These are phyloP conservation scores for Podaxis carcinomalis DNA, from an alignment of 768 basidiomycete species.

Conservation along the genomic window DNA sequence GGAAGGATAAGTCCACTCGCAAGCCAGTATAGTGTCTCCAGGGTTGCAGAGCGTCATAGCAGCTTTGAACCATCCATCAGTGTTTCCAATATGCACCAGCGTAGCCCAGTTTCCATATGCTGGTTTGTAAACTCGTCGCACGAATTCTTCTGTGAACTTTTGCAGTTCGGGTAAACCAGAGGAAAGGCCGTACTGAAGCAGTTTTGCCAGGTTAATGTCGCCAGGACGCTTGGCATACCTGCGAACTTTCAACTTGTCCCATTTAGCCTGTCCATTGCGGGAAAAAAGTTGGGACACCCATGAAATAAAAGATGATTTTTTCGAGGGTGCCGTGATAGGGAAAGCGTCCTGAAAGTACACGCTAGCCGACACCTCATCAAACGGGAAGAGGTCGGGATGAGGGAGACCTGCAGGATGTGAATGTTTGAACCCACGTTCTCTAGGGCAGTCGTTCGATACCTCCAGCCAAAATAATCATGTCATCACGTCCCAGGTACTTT, in stretches of 20 bases:
- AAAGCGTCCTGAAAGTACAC: slow-evolving; percentile 33
- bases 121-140: slow-evolving; percentile 47
- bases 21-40: slow-evolving; percentile 53
- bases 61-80: slow-evolving; percentile 63
- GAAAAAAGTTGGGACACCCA: slow-evolving; percentile 61
- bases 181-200: slow-evolving; percentile 63
- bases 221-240: slow-evolving; percentile 48
- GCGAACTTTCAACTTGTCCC: slow-evolving; percentile 47
- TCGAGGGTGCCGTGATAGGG: slow-evolving; percentile 3
- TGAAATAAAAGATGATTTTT: slow-evolving; percentile 29
- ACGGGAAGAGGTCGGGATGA: slow-evolving; percentile 66
- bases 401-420: slow-evolving; percentile 47
- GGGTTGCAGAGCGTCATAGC: slow-evolving; percentile 60
- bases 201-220: slow-evolving; percentile 55
- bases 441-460: slow-evolving; percentile 32
- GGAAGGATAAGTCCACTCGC: slow-evolving; percentile 77
- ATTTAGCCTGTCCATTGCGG: slow-evolving; percentile 33
- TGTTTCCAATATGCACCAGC: slow-evolving; percentile 63
- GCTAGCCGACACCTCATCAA: slow-evolving; percentile 54
- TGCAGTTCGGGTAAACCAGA: slow-evolving; percentile 56
- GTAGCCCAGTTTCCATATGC: slow-evolving; percentile 58
- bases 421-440: neutral
- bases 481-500: slow-evolving; percentile 52
- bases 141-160: slow-evolving; percentile 54
- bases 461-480: slow-evolving; percentile 62